Evolutionary conservation across 1,139 yeast species (phyloP), one percentile per base, ranked within the genome.

Genomic region (Magnusiomyces magnusii): DNA sequence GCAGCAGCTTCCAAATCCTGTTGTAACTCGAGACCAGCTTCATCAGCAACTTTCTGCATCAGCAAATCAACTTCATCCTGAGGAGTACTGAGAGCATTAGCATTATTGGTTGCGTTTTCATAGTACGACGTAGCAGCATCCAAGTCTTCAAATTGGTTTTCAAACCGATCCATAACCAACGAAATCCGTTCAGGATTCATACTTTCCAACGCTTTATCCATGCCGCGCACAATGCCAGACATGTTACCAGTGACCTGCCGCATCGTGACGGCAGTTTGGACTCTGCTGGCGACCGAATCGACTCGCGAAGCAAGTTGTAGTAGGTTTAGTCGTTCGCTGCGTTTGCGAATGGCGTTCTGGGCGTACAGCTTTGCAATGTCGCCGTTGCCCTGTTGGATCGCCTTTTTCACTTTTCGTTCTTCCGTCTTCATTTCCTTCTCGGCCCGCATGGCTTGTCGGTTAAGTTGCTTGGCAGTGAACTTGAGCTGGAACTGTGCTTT

Each of bases 231-330:
- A 10, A 93, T 97, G 61, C 82, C 85, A 2, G 95, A 82, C 98
- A 95, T 93, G 67, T 91, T 92, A 0, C 95, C 93, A 0, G 97
- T 89, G 5, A 93, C 97, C 56, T 87, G 83, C 51, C 96, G 80
- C 99, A 93, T 93, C 0, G 98, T 92, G 3, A 92, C 97, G 0
- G 99, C 98, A 0, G 99, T 95, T 68, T 93, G 98, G 1, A 95
- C 96, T 61, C 99, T 76, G 10, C 95, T 86, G 0, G 98, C 96
- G 34, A 95, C 99, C 0, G 98, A 95, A 72, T 95, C 99, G 41
- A 95, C 89, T 59, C 98, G 76, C 0, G 96, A 88, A 0, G 97
- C 87, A 61, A 95, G 77, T 64, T 95, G 80, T 58, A 95, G 77
- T 62, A 95, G 75, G 69, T 87, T 93, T 53, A 93, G 78, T 63